Percentiles rank a stretch among this genome's conserved stretches.
phyloP scores from a whole-genome alignment of 129 eudicot genomes.

The Deinandra increscens region DNA sequence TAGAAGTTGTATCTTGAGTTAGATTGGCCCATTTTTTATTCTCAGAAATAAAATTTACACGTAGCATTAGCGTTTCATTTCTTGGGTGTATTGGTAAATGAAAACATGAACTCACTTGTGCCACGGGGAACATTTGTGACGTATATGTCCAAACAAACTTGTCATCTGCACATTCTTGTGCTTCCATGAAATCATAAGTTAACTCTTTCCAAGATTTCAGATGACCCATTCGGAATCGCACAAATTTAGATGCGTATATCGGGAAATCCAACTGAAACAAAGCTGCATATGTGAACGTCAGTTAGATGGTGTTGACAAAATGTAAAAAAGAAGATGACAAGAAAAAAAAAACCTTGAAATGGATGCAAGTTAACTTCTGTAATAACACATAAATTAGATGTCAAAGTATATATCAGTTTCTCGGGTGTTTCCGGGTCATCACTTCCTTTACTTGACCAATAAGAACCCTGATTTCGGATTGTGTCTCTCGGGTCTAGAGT shows the following conservation, averaged over 20 bases:
- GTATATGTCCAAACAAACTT: conserved; percentile 72
- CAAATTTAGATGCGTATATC: conserved; percentile 64
- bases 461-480: conserved; percentile 43
- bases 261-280: conserved; percentile 60
- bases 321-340: not conserved
- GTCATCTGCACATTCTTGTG: conserved; percentile 48
- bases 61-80: conserved; percentile 14
- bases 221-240: conserved; percentile 70
- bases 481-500: conserved; percentile 64
- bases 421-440: conserved; percentile 68
- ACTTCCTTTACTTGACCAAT: conserved; percentile 97
- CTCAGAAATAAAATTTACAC: not conserved
- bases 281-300: conserved; percentile 37
- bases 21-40: not conserved
- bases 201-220: conserved; percentile 39
- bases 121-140: conserved; percentile 64
- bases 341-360: conserved; percentile 50
- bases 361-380: conserved; percentile 65
- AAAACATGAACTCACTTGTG: conserved; percentile 44
- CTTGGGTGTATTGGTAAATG: not conserved
- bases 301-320: conserved; percentile 11
- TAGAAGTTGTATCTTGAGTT: not conserved
- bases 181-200: conserved; percentile 26
- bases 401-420: conserved; percentile 56
- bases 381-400: conserved; percentile 48